phyloP scores from a whole-genome alignment of 1,284 basidiomycete genomes.

The Clitocybe nebularis region DNA sequence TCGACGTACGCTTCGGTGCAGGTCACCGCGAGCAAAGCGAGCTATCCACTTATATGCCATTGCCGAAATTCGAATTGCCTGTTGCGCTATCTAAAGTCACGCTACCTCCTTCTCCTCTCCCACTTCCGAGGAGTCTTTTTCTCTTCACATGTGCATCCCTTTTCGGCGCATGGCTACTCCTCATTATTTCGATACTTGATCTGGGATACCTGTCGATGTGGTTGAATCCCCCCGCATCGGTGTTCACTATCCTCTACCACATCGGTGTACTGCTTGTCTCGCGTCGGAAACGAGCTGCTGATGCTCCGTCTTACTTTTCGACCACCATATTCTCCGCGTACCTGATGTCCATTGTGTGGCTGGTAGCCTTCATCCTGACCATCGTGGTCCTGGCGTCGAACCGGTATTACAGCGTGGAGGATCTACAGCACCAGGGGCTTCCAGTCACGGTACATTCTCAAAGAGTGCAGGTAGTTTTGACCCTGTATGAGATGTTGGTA shows the following conservation, averaged over 20 bases:
- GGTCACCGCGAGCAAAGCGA: constrained; percentile 16
- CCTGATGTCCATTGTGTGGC: constrained; percentile 26
- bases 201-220: constrained; percentile 30
- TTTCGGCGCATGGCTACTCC: constrained; percentile 19
- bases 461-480: constrained; percentile 24
- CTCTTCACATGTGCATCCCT: constrained; percentile 24
- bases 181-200: constrained; percentile 30
- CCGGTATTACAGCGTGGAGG: constrained; percentile 17
- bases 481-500: constrained; percentile 20
- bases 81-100: constrained; percentile 9
- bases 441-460: constrained; percentile 24
- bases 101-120: constrained; percentile 14
- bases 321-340: constrained; percentile 27
- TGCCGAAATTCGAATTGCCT: constrained; percentile 13
- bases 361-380: constrained; percentile 26
- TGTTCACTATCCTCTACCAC: constrained; percentile 29
- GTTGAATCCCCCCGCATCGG: constrained; percentile 26
- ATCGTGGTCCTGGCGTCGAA: constrained; percentile 21
- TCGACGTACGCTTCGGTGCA: constrained; percentile 16
- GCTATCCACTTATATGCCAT: constrained; percentile 8
- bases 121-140: constrained; percentile 23
- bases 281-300: constrained; percentile 20
- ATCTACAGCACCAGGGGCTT: constrained; percentile 22
- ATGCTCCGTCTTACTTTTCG: constrained; percentile 30
- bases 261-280: constrained; percentile 24